Base-by-base conservation (phyloP, 208 protist genomes). In the Trypanosoma boissoni region DNA sequence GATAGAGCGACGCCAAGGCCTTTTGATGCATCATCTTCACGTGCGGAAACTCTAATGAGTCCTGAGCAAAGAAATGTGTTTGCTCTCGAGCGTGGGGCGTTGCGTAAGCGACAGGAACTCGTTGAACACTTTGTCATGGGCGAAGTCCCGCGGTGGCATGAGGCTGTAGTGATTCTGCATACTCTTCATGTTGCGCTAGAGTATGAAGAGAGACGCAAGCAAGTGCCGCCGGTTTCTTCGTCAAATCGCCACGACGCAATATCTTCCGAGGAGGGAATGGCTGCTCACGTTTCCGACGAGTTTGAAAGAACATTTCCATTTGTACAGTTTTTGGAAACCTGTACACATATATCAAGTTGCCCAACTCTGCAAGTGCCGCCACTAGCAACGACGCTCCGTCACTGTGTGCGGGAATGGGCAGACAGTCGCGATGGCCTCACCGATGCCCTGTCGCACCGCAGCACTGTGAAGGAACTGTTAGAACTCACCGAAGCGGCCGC, bases 391-490 rank as follows among this genome's bases (percentile, higher is more conserved):
- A 32, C 48, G 8, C 64, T 71, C 28, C 56, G 50, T 8, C 39
- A 64, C 8, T 63, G 14, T 37, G 57, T 71, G 28, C 55, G 59
- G 20, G 41, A 71, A 41, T 71, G 64, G 64, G 29, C 59, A 31
- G 57, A 63, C 26, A 64, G 64, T 26, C 57, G 64, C 14, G 39
- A 37, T 39, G 64, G 64, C 20, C 14, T 54, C 5, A 24, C 31
- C 27, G 34, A 20, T 31, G 50, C 64, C 0, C 41, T 71, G 21
- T 64, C 32, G 1, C 16, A 64, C n/a, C 55, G 48, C 3, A 42
- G 1, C 48, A 18, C 64, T 14, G 28, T 71, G 4, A 9, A 57
- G 20, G 56, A 59, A n/a, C 28, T 71, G 27, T 21, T 42, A 9
- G 16, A 26, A 36, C 28, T 71, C 12, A 36, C 64, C n/a, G 4